Conservation (phyloP, 768 basidiomycete species). For the Amanita rimosa region DNA sequence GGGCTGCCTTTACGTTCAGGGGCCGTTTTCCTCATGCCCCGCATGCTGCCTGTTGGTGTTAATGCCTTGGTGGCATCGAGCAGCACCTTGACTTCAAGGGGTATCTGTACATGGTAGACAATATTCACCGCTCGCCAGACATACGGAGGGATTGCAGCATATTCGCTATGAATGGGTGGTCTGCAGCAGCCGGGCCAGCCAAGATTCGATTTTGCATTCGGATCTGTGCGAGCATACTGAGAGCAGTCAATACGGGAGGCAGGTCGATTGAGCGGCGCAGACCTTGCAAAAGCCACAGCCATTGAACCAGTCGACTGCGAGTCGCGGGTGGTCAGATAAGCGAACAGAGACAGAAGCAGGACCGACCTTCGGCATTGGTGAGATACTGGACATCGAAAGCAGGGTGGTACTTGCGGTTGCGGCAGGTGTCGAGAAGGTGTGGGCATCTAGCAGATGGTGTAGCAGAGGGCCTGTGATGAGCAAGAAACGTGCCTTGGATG, state of each 20-base stretch:
- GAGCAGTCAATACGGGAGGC: conserved; percentile 12
- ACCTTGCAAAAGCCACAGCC: conserved; percentile 92
- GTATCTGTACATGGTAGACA: conserved; percentile 66
- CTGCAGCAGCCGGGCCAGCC: conserved; percentile 90
- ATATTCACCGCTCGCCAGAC: conserved; percentile 77
- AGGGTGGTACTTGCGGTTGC: conserved; percentile 64
- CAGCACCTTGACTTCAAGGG: conserved; percentile 56
- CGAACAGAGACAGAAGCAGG: conserved; percentile 8
- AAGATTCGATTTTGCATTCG: conserved; percentile 49
- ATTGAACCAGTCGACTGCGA: conserved; percentile 69
- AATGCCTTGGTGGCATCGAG: conserved; percentile 42
- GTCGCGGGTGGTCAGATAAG: conserved; percentile 9
- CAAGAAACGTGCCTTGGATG: conserved; percentile 37
- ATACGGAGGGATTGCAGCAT: conserved; percentile 50
- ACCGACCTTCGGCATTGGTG: conserved; percentile 79
- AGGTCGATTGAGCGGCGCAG: conserved; percentile 9
- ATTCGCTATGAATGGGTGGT: conserved; percentile 50
- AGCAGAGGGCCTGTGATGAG: conserved; percentile 11
- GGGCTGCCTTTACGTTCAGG: conserved; percentile 37
- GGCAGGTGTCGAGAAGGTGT: conserved; percentile 64
- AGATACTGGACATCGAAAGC: conserved; percentile 68
- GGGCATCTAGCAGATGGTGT: conserved; percentile 46
- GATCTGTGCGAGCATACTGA: conserved; percentile 64
- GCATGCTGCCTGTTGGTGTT: conserved; percentile 1
- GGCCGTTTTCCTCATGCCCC: conserved; percentile 14